Conservation (phyloP, 2,329 filamentous ascomycete species). For the Colletotrichum chrysophilum region DNA sequence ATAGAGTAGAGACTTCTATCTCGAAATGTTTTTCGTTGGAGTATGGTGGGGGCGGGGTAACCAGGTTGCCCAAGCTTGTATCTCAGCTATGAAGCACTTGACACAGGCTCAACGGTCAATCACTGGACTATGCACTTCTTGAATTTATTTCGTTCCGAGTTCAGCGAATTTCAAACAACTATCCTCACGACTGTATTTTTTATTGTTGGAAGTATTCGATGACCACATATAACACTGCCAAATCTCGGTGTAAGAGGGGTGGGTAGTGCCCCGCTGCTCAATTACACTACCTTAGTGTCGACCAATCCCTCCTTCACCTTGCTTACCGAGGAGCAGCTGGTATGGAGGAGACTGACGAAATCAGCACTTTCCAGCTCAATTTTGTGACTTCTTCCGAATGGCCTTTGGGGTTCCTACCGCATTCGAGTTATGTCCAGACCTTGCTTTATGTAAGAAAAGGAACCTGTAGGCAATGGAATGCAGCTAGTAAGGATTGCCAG, state of each 20-base stretch:
- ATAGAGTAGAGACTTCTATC: background rate
- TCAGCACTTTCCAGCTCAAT: background rate
- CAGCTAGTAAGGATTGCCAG: background rate
- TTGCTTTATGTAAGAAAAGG: background rate
- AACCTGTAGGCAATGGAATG: background rate
- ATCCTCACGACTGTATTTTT: background rate
- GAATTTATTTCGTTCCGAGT: background rate
- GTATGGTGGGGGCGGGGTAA: slow-evolving; percentile 22
- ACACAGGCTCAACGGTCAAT: background rate
- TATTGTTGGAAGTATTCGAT: background rate
- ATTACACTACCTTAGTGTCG: background rate
- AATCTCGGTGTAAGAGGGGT: background rate
- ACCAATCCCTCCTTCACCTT: background rate
- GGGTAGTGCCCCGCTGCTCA: background rate
- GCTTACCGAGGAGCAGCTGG: background rate
- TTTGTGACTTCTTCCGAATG: background rate
- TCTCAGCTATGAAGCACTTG: background rate
- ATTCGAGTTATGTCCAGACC: background rate
- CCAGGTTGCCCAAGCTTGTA: slow-evolving; percentile 1
- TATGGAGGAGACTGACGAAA: background rate
- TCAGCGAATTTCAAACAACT: background rate
- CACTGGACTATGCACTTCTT: background rate
- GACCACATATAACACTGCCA: background rate
- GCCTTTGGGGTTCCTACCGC: background rate
- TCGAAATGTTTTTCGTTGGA: slow-evolving; percentile 21